Evolutionary conservation across 495 filamentous ascomycete genomes (phyloP), one percentile per base, ranked within the genome.

Genomic region (Glonium stellatum): DNA sequence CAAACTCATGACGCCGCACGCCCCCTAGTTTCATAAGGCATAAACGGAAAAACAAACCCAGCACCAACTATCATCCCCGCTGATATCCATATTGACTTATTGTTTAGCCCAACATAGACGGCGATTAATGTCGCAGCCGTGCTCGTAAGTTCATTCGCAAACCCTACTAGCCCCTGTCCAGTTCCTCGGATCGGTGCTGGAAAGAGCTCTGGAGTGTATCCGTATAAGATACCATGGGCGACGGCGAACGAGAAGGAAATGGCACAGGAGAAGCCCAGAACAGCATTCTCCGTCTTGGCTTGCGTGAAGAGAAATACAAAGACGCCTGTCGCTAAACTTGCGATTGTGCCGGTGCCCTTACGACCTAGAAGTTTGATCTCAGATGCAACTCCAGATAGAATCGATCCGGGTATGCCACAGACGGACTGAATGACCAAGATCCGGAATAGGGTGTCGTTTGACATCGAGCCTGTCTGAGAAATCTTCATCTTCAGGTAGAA

Each of bases 381-480:
- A 8, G 44, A 18, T 18, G 44, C 44, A 6, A 13, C 5, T 9
- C 44, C 44, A 9, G 44, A 18, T 18, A 48, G 44, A 9, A 48
- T 9, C 18, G 44, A 0, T 8, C 44, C 44, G 0, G 44, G 44
- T 18, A 48, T 48, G 44, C 44, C 15, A 15, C 44, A 48, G 44
- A 22, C 44, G 44, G 44, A 18, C 18, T 48, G 44, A 15, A 48
- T 48, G 13, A 22, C 44, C 18, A 48, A 22, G 13, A 15, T 48
- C 18, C 44, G 44, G 44, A 48, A 48, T 9, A 48, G 44, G 44
- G 44, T 48, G 1, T 12, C 6, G 44, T 9, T 48, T 18, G 44
- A 15, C 5, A n/a, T 1, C 8, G 44, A 82, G 9, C 27, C 27
- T 31, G 27, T 31, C 6, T 48, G 44, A 22, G 9, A 18, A 15